Percentiles rank a stretch among this genome's conserved stretches.
These are phyloP conservation scores for Entelexis paramagnoliae DNA, from an alignment of 1,139 yeast genomes.

Conservation along the genomic window DNA sequence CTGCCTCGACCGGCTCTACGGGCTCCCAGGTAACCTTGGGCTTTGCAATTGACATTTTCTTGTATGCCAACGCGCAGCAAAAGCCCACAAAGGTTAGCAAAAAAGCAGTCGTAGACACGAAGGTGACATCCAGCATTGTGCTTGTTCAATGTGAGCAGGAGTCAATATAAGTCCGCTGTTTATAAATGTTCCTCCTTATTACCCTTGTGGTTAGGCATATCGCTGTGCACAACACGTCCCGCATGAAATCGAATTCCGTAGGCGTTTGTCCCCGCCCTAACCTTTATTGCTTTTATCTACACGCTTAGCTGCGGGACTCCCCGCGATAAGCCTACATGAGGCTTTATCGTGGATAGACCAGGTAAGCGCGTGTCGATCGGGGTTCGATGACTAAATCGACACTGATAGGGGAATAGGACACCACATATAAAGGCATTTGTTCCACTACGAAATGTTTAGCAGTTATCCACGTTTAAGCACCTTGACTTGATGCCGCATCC, in stretches of 20 bases:
- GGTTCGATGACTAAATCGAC: constrained; percentile 1
- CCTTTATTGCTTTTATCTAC: neutral
- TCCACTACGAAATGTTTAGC: no score
- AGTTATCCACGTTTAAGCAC: neutral
- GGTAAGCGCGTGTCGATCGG: neutral
- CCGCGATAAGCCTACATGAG: neutral
- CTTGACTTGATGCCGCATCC: constrained; percentile 31
- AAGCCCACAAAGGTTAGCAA: neutral
- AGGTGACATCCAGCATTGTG: no score
- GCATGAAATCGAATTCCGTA: neutral
- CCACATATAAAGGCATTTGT: neutral
- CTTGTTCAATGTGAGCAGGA: no score
- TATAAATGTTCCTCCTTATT: neutral
- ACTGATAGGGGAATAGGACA: neutral
- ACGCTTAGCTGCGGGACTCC: neutral
- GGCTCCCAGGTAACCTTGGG: neutral
- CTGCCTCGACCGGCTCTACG: constrained; percentile 2
- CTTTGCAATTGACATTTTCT: neutral
- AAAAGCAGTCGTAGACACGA: no score
- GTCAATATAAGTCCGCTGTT: neutral
- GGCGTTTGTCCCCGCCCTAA: neutral
- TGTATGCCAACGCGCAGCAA: neutral
- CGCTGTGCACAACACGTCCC: neutral
- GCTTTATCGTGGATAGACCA: neutral
- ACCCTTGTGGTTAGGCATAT: neutral